phyloP scores from a whole-genome alignment of 2,329 filamentous ascomycete genomes.

The Aspergillus quadricinctus region DNA sequence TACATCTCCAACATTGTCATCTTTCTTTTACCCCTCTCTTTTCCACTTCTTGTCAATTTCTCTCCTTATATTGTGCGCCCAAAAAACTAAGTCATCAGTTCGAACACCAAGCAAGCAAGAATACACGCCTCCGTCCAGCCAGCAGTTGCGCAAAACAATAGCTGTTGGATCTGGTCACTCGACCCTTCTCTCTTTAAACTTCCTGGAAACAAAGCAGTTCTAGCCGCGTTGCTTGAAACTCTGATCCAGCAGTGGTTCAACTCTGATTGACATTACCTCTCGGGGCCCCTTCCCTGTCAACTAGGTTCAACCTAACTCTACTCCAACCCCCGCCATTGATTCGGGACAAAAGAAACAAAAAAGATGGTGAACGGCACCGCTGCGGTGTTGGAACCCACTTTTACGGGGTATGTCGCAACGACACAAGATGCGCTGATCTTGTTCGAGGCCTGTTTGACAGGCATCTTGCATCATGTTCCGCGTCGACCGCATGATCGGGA shows the following conservation, averaged over 20 bases:
- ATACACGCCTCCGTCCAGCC: neutral
- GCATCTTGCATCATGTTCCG: slow-evolving; percentile 68
- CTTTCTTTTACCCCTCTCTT: slow-evolving; percentile 15
- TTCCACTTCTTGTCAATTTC: slow-evolving; percentile 2
- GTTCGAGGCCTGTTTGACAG: slow-evolving; percentile 72
- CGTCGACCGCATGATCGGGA: slow-evolving; percentile 84
- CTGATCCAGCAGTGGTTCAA: slow-evolving; percentile 19
- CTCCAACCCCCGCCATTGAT: neutral
- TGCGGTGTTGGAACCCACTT: slow-evolving; percentile 59
- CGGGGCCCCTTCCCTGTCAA: slow-evolving; percentile 11
- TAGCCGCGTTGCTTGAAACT: slow-evolving; percentile 13
- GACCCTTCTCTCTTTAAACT: slow-evolving; percentile 6
- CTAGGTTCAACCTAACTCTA: slow-evolving; percentile 15
- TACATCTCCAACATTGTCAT: neutral
- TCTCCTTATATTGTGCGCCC: slow-evolving; percentile 1
- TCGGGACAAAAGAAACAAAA: neutral
- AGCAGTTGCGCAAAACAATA: neutral
- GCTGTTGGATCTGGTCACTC: neutral
- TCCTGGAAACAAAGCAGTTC: slow-evolving; percentile 3
- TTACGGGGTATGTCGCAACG: slow-evolving; percentile 61
- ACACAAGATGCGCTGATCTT: slow-evolving; percentile 74
- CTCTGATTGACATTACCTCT: slow-evolving; percentile 18
- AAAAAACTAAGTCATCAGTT: neutral
- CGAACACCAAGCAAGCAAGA: neutral
- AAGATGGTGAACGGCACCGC: slow-evolving; percentile 41